These are phyloP conservation scores for Naganishia vishniacii DNA, from an alignment of 768 basidiomycete genomes.

Conservation along the genomic window DNA sequence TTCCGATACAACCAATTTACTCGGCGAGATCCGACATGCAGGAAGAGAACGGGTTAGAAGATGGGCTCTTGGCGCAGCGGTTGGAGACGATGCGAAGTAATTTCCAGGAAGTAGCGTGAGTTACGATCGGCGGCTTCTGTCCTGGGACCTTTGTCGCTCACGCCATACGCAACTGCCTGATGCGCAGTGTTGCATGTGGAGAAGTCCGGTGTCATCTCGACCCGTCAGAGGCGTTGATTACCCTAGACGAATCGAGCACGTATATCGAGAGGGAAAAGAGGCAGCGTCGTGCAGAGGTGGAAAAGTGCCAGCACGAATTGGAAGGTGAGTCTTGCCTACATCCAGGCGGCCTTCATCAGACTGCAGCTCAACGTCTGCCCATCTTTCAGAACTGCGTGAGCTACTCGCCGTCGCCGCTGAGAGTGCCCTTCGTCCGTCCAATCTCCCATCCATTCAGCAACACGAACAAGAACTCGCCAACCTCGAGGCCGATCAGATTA, in stretches of 20 bases:
- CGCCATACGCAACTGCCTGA: no score
- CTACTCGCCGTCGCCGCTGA: slow-evolving; percentile 1
- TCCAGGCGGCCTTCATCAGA: no score
- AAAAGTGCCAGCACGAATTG: slow-evolving; percentile 15
- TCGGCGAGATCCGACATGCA: background rate
- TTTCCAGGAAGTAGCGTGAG: slow-evolving; percentile 14
- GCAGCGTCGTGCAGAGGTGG: slow-evolving; percentile 13
- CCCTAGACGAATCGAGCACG: slow-evolving; percentile 12
- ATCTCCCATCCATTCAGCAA: slow-evolving; percentile 13
- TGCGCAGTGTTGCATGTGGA: background rate
- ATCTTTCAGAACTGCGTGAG: background rate
- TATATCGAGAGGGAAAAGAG: slow-evolving; percentile 15
- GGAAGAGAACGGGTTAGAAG: slow-evolving; percentile 6
- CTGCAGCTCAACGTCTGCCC: background rate
- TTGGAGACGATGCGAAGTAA: slow-evolving; percentile 20
- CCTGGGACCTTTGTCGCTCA: no score
- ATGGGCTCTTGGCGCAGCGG: slow-evolving; percentile 10
- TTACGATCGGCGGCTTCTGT: background rate
- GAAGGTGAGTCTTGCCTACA: background rate
- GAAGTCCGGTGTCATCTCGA: slow-evolving; percentile 10
- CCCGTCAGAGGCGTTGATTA: slow-evolving; percentile 12
- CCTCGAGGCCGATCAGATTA: slow-evolving; percentile 16
- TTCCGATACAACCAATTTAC: background rate
- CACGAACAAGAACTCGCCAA: slow-evolving; percentile 19
- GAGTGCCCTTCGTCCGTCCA: slow-evolving; percentile 13